Percentiles rank a stretch among this genome's conserved stretches.
Conservation (phyloP, 2,329 filamentous ascomycete species). For the Aspergillus alliaceus region DNA sequence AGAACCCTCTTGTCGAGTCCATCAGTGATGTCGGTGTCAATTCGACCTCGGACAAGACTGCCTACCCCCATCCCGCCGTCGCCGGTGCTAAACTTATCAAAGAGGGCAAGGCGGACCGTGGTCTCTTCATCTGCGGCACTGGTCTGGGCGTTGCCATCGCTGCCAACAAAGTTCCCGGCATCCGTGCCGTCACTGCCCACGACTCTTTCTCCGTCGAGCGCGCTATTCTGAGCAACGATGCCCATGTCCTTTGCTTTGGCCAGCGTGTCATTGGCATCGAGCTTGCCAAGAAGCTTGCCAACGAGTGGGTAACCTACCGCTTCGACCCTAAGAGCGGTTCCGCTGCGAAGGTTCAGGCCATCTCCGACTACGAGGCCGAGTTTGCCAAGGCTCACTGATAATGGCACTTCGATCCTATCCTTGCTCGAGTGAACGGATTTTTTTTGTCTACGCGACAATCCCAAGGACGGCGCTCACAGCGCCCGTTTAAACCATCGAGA, state of each 20-base stretch:
- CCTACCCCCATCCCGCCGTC: conserved; percentile 78
- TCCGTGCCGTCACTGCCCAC: conserved; percentile 85
- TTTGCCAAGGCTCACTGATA: conserved; percentile 18
- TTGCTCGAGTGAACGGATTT: not conserved
- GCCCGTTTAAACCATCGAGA: not conserved
- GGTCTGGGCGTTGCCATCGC: conserved; percentile 83
- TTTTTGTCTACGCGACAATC: too few species aligned
- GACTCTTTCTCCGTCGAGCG: conserved; percentile 83
- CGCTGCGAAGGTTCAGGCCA: conserved; percentile 59
- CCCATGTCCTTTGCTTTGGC: conserved; percentile 83
- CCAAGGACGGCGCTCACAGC: not conserved
- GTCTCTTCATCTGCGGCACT: conserved; percentile 77
- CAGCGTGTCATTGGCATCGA: conserved; percentile 81
- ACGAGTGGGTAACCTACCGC: conserved; percentile 80
- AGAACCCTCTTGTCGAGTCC: conserved; percentile 64
- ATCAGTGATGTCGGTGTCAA: conserved; percentile 75
- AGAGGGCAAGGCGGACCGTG: conserved; percentile 65
- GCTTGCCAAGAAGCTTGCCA: conserved; percentile 72
- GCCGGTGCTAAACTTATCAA: conserved; percentile 61
- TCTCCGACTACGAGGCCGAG: conserved; percentile 45
- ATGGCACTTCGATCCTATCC: not conserved
- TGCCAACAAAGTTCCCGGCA: conserved; percentile 84
- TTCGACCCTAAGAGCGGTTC: conserved; percentile 70
- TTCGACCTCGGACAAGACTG: conserved; percentile 68
- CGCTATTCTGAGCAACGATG: conserved; percentile 78